Percentiles rank a stretch among this genome's conserved stretches.
Conservation (phyloP, 164 flowering plant species). For the Brasenia schreberi region DNA sequence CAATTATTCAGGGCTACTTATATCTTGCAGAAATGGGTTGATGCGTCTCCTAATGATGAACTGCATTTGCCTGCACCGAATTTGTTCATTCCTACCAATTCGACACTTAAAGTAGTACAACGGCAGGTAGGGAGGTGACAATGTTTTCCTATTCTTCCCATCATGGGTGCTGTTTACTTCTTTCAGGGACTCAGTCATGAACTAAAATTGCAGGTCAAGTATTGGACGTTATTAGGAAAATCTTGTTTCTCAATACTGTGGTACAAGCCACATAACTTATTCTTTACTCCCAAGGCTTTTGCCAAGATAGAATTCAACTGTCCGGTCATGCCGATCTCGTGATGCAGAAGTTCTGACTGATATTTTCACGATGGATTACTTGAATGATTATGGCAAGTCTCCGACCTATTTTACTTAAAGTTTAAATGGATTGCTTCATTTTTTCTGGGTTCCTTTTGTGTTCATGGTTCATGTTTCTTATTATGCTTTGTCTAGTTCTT, state of each 20-base stretch:
- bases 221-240: constrained; percentile 54
- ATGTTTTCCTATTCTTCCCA: constrained; percentile 24
- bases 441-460: too few relatives aligned
- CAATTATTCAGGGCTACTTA: too few relatives aligned
- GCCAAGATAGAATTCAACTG: constrained; percentile 77
- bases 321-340: constrained; percentile 56
- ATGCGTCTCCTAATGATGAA: constrained; percentile 43
- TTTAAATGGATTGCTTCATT: too few relatives aligned
- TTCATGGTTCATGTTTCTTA: too few relatives aligned
- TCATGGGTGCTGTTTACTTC: background rate
- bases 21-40: constrained; percentile 54
- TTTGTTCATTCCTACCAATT: constrained; percentile 78
- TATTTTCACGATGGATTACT: constrained; percentile 75
- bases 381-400: constrained; percentile 59
- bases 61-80: constrained; percentile 69
- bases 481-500: too few relatives aligned
- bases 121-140: constrained; percentile 9
- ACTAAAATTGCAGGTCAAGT: constrained; percentile 28
- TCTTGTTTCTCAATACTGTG: constrained; percentile 65
- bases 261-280: constrained; percentile 84
- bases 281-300: constrained; percentile 75
- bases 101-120: constrained; percentile 41
- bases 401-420: too few relatives aligned
- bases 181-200: constrained; percentile 1
- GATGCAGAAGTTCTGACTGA: constrained; percentile 67